Base-by-base conservation (phyloP, 345 rosid species). In the Litchi chinensis region DNA sequence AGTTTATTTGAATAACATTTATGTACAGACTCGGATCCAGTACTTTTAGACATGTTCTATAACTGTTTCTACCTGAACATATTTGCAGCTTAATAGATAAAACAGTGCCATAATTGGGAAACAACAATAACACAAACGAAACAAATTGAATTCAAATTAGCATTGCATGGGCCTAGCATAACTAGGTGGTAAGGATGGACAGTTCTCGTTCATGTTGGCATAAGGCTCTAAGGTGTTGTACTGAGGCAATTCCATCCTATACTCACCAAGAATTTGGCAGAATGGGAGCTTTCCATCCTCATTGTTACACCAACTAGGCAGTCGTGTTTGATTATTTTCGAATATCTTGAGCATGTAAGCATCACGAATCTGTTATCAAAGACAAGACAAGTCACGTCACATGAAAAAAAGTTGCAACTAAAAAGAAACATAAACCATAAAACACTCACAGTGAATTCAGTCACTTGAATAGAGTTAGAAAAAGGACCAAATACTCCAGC, bases 241-340 rank as follows among this genome's bases (percentile, higher is more conserved):
- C 48, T 71, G 87, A 6, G 98, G 98, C 78, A 96, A 88, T 76
- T 94, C 99, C 97, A 96, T 92, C 85, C 89, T 77, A 63, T 89
- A 96, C 82, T 91, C 93, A 18, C 98, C 99, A 1, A 93, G 85
- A 81, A 96, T 93, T 86, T 96, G 98, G 80, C 98, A 96, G 88
- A 88, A 93, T 9, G 85, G 83, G 18, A 90, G 92, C 79, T 79
- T 77, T 10, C 82, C 91, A 56, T 85, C 82, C 79, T 85, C 84
- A 52, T 87, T 84, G 76, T 83, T 85, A 85, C 98, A 94, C 99
- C 98, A 97, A 71, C 86, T 87, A 8, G 99, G 96, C 70, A 97
- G 65, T 37, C 86, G 90, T 10, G 97, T 92, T 82, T 82, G 89
- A 77, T 93, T 89, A 70, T 84, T 86, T 83, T 94, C 98, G 50